Evolutionary conservation across 371 early-diverging fungal genomes (phyloP), one percentile per base, ranked within the genome.

Genomic region (Catenaria anguillulae): DNA sequence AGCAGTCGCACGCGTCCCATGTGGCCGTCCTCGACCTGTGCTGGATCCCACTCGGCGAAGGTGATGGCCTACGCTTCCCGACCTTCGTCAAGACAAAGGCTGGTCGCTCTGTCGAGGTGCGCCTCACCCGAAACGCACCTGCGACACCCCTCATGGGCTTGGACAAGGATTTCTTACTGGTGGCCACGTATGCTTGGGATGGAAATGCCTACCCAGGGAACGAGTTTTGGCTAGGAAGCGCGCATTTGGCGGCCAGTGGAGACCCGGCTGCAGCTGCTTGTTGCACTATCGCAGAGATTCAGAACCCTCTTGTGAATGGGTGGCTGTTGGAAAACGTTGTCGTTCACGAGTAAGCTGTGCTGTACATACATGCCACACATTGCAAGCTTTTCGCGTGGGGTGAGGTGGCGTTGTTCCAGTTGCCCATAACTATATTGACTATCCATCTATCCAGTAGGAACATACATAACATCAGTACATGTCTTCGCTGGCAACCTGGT

Each of bases 151-250:
- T n/a, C 33, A 54, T 52, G 19, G 23, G 10, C 5, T 46, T n/a
- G 2, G 43, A 37, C 26, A 56, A 56, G 26, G 31, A 60, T 61
- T 36, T 67, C 8, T 6, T 60, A 31, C 62, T 73, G 6, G 71
- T 73, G 3, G 66, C 67, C 33, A 42, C 60, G 24, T 73, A 62
- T 62, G 71, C 73, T 12, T 73, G 73, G 73, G 73, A 73, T 52
- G 62, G 61, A 33, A 73, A 73, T 54, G 26, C 64, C 13, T 70
- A 61, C 40, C 67, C 68, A 0, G 73, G 73, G 33, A 73, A 73
- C 56, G 73, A 73, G 60, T 71, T 66, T 62, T 73, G 65, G 66
- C 33, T 61, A 19, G 68, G 69, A 10, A n/a, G n/a, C n/a, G n/a
- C n/a, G n/a, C 34, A 54, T 3, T 48, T 70, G 56, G 19, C 62